Percentiles rank a stretch among this genome's conserved stretches.
These are phyloP conservation scores for Fusarium siculi DNA, from an alignment of 2,329 filamentous ascomycete genomes.

Conservation along the genomic window DNA sequence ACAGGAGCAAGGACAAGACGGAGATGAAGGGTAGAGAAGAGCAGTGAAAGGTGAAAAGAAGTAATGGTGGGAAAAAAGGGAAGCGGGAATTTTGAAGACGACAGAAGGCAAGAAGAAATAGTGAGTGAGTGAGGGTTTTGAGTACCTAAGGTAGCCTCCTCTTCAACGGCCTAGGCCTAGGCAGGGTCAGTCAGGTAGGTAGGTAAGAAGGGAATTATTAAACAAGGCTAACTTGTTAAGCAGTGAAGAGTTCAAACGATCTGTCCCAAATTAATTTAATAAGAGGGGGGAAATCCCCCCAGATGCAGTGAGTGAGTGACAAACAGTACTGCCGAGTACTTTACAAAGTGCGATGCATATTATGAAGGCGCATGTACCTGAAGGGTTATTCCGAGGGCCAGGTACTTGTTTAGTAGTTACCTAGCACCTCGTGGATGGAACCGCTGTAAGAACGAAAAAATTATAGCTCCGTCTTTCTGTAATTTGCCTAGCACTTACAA, in stretches of 20 bases:
- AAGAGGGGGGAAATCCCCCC: background rate
- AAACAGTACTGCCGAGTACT: slow-evolving; percentile 20
- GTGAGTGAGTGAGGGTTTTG: slow-evolving; percentile 43
- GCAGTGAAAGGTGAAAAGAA: slow-evolving; percentile 27
- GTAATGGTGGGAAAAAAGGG: slow-evolving; percentile 30
- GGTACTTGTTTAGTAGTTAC: background rate
- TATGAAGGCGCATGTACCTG: slow-evolving; percentile 9
- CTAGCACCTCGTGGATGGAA: background rate
- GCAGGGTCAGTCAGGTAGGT: background rate
- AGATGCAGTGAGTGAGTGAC: background rate
- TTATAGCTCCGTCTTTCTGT: slow-evolving; percentile 9
- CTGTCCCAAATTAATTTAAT: slow-evolving; percentile 1
- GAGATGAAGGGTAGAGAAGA: background rate
- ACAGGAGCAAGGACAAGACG: background rate
- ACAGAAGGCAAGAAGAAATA: slow-evolving; percentile 32
- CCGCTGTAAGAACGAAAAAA: background rate
- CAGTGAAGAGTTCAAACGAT: slow-evolving; percentile 12
- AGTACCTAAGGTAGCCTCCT: background rate
- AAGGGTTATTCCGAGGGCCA: slow-evolving; percentile 13
- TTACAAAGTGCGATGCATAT: background rate
- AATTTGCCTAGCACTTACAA: slow-evolving; percentile 16
- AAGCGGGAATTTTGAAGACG: slow-evolving; percentile 44
- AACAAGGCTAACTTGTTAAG: slow-evolving; percentile 16
- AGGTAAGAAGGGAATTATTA: background rate
- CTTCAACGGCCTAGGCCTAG: background rate